A percentile compares a stretch with the other conserved stretches of the same genome.
phyloP scores from a whole-genome alignment of 371 early-diverging fungal genomes.

The Actinomortierella ambigua region DNA sequence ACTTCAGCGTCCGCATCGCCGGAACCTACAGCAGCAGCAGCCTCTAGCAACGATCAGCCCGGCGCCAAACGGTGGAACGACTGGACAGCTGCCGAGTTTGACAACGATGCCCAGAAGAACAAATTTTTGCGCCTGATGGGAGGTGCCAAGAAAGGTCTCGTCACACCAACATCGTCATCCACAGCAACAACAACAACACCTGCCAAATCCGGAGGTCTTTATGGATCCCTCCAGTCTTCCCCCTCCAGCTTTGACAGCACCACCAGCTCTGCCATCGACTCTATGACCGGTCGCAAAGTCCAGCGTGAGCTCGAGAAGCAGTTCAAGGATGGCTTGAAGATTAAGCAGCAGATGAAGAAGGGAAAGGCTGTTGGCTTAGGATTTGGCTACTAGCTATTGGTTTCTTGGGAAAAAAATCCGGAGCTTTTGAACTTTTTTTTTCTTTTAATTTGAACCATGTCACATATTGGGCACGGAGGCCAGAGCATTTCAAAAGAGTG shows the following conservation, averaged over 20 bases:
- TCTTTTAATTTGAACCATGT: too few species aligned
- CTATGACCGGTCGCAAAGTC: conserved; percentile 44
- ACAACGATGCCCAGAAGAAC: conserved; percentile 49
- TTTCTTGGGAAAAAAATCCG: too few species aligned
- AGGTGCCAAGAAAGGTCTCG: conserved; percentile 32
- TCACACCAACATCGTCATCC: conserved; percentile 8
- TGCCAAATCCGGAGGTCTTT: conserved; percentile 13
- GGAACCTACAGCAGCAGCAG: too few species aligned
- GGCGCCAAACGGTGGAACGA: conserved; percentile 54
- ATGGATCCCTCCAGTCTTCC: conserved; percentile 25
- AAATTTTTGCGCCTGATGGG: conserved; percentile 55
- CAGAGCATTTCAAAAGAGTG: too few species aligned
- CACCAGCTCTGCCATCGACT: conserved; percentile 49
- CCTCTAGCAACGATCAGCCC: not conserved
- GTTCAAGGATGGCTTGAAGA: conserved; percentile 50
- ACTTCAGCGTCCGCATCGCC: too few species aligned
- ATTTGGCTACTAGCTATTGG: conserved; percentile 37
- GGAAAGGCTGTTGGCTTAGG: conserved; percentile 52
- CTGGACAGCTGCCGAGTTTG: conserved; percentile 53
- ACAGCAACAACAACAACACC: conserved; percentile 6
- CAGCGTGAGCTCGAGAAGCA: conserved; percentile 53
- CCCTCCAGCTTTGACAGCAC: conserved; percentile 13
- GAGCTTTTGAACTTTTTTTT: too few species aligned
- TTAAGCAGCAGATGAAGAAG: conserved; percentile 49
- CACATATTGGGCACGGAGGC: too few species aligned